Base-by-base conservation (phyloP, 352 stramenopile species). In the Albugo candida region DNA sequence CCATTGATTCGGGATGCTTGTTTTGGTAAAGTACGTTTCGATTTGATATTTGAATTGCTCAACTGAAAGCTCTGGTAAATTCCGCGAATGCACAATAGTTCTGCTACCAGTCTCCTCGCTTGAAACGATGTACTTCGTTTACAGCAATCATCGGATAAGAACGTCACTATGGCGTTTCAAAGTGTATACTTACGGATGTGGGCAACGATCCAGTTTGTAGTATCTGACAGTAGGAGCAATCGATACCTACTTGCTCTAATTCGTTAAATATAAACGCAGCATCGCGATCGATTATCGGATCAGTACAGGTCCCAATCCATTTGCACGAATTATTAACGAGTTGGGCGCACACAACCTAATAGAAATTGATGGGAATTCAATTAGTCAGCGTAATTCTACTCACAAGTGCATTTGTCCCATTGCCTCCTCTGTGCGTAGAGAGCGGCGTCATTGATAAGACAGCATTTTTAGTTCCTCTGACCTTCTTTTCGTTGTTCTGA, bases 11-110 rank as follows among this genome's bases (percentile, higher is more conserved):
- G 18, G 14, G n/a, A 6, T 36, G 12, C 17, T 38, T 45, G 13
- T 44, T 21, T 6, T 55, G 27, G 16, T 36, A 16, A 44, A 63
- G 13, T 45, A 63, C 44, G 21, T 27, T n/a, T 21, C 31, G 12
- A 70, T 40, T 48, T 65, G 58, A 24, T 31, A 36, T 4, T 49
- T 45, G 52, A 86, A 86, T 1, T 60, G 48, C 24, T 63, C 52
- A 27, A 53, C 54, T 0, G n/a, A 58, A 39, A 86, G 56, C 52
- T 86, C 74, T 0, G 65, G 60, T 4, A 83, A 63, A 14, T 67
- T 61, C 1, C 67, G 65, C 16, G 63, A 72, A 54, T 86, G 74
- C 16, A 86, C 59, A 48, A 86, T 83, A 14, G 70, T 86, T 5
- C 74, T 63, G 5, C 67, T 76, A 0, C 71, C 74, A 0, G 67